phyloP scores from a whole-genome alignment of 148 eudicot species.

The Heliosperma pusillum region DNA sequence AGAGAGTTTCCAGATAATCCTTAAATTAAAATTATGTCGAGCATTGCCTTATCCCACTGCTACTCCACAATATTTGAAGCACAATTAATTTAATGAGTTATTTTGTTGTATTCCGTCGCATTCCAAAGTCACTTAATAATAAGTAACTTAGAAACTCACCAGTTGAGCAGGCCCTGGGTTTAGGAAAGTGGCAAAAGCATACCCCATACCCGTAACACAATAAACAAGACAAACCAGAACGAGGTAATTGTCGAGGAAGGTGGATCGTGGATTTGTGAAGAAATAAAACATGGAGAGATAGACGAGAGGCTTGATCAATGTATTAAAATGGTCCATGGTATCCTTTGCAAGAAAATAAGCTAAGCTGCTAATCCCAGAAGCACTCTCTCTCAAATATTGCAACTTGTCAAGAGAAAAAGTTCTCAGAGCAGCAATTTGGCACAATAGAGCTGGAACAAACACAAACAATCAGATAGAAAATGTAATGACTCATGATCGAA shows the following conservation, averaged over 20 bases:
- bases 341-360: constrained; percentile 93
- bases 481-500: too few relatives aligned
- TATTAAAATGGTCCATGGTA: constrained; percentile 82
- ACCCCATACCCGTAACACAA: constrained; percentile 94
- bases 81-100: neutral
- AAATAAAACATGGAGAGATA: constrained; percentile 90
- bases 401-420: constrained; percentile 82
- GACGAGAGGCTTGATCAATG: constrained; percentile 72
- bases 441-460: constrained; percentile 71
- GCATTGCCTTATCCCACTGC: neutral
- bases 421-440: constrained; percentile 90
- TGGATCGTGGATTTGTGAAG: constrained; percentile 87
- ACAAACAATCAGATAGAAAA: neutral
- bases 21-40: neutral
- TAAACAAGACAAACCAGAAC: constrained; percentile 80
- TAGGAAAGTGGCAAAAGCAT: constrained; percentile 77
- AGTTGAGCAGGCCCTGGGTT: constrained; percentile 91
- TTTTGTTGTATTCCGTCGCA: neutral
- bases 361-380: constrained; percentile 92
- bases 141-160: constrained; percentile 38
- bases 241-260: constrained; percentile 69
- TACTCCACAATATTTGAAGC: neutral
- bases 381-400: constrained; percentile 90
- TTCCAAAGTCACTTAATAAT: neutral
- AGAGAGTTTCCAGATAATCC: neutral